Evolutionary conservation across 1,284 basidiomycete genomes (phyloP), one percentile per base, ranked within the genome.

Genomic region (Moesziomyces aphidis): DNA sequence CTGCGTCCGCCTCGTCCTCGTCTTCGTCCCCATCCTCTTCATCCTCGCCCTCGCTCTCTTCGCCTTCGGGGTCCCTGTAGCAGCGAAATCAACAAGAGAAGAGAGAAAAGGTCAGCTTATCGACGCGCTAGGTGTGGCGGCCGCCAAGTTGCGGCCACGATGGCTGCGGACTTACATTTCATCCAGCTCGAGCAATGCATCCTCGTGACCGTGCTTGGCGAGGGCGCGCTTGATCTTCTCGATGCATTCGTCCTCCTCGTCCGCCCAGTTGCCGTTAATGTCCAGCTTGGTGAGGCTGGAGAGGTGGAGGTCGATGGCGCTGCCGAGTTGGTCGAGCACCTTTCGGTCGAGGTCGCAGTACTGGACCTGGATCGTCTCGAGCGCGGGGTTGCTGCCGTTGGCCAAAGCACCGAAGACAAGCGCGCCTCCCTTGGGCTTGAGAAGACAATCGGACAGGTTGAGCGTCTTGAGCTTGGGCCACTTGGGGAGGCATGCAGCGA

Each of bases 361-460:
- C 57, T 81, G 77, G 22, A 84, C 58, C 28, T 80, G 78, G 19
- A 83, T 76, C 24, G 68, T 72, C 61, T 77, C 61, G 34, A 84
- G 76, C 28, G 60, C 65, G 5, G 58, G 67, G 62, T 77, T 79
- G 55, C 61, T 63, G n/a, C 79, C 80, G 31, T 73, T 59, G 21
- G 61, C 73, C 17, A 84, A 70, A 1, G 76, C 69, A 22, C 73
- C 76, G 26, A 80, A 75, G 11, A 84, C 62, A 11, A 82, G 69
- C 26, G 58, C 59, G 28, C 79, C 82, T 15, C 89, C 89, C 28
- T 86, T 86, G 5, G 87, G 86, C 28, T 92, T 91, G 42, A 98
- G 88, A 39, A 97, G 89, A 80, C 95, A 97, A 86, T 99, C 96
- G 13, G 93, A 95, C 44, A 99, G 87, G 85, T 98, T 94, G 77